phyloP scores from a whole-genome alignment of 805 yeast species.

The Grigorovia yakushimaensis region DNA sequence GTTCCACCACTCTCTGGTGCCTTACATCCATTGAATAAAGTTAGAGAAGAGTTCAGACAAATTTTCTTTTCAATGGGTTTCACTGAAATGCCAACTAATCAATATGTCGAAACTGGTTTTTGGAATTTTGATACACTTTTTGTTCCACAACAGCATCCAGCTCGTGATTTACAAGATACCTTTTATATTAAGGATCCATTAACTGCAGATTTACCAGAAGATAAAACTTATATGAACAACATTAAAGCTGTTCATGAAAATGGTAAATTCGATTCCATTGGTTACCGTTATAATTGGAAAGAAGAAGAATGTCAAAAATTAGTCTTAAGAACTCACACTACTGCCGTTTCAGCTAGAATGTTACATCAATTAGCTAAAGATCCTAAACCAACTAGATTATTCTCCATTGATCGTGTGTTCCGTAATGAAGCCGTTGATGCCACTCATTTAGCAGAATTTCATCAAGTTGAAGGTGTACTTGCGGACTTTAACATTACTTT shows the following conservation, averaged over 20 bases:
- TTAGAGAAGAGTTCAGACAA: slow-evolving; percentile 94
- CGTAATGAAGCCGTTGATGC: slow-evolving; percentile 99
- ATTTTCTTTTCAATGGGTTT: slow-evolving; percentile 97
- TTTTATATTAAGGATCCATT: slow-evolving; percentile 93
- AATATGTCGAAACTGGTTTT: slow-evolving; percentile 95
- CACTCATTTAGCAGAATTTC: slow-evolving; percentile 97
- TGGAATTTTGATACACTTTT: slow-evolving; percentile 97
- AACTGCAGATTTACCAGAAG: slow-evolving; percentile 73
- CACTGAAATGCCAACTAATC: slow-evolving; percentile 98
- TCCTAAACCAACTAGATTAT: slow-evolving; percentile 83
- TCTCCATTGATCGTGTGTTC: slow-evolving; percentile 96
- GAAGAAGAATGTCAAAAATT: slow-evolving; percentile 81
- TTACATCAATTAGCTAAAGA: slow-evolving; percentile 77
- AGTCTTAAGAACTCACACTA: slow-evolving; percentile 95
- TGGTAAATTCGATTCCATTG: slow-evolving; percentile 90
- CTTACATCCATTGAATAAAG: slow-evolving; percentile 91
- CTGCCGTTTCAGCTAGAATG: slow-evolving; percentile 86
- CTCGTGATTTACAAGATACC: slow-evolving; percentile 97
- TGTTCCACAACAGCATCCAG: slow-evolving; percentile 99
- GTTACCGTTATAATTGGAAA: slow-evolving; percentile 97
- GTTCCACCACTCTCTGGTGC: slow-evolving; percentile 81
- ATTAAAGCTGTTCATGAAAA: slow-evolving; percentile 77
- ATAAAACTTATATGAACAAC: slow-evolving; percentile 65
- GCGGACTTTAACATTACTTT: slow-evolving; percentile 92
- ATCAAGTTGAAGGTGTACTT: slow-evolving; percentile 97